Evolutionary conservation across 352 stramenopile species (phyloP).

Genomic region (Globisporangium ultimum): DNA sequence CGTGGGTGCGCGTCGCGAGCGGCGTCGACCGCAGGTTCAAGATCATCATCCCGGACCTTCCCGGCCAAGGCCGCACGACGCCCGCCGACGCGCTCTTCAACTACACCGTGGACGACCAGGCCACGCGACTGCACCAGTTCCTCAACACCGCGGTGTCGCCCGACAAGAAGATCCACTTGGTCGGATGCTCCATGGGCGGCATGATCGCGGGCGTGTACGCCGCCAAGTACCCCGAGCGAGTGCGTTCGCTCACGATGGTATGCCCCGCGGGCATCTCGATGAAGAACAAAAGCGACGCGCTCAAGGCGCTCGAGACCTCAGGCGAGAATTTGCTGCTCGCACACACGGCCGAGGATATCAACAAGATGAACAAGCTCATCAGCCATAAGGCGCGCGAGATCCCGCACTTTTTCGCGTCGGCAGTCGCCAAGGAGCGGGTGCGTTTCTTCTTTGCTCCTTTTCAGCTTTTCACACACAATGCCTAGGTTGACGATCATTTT

Average conservation of each 20-base stretch:
- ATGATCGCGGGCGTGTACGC: slow-evolving; percentile 75
- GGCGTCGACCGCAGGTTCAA: slow-evolving; percentile 50
- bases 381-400: slow-evolving; percentile 27
- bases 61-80: slow-evolving; percentile 58
- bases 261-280: slow-evolving; percentile 72
- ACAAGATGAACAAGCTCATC: slow-evolving; percentile 50
- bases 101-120: slow-evolving; percentile 55
- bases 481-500: neutral
- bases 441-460: neutral
- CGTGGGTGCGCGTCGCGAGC: slow-evolving; percentile 49
- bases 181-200: slow-evolving; percentile 76
- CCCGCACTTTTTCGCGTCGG: slow-evolving; percentile 28
- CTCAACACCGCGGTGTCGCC: slow-evolving; percentile 40
- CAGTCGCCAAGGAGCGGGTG: slow-evolving; percentile 40
- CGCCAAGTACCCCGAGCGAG: slow-evolving; percentile 46
- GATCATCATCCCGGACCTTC: slow-evolving; percentile 67
- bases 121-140: slow-evolving; percentile 52
- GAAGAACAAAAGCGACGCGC: slow-evolving; percentile 51
- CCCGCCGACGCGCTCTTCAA: slow-evolving; percentile 36
- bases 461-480: too few species aligned
- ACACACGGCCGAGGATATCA: slow-evolving; percentile 52
- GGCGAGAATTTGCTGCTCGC: slow-evolving; percentile 65
- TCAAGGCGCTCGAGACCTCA: slow-evolving; percentile 58
- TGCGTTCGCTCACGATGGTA: slow-evolving; percentile 68
- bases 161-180: slow-evolving; percentile 62